A percentile compares a stretch with the other conserved stretches of the same genome.
These are phyloP conservation scores for Porphyridium purpureum DNA, from an alignment of 23 red algal genomes.

Conservation along the genomic window DNA sequence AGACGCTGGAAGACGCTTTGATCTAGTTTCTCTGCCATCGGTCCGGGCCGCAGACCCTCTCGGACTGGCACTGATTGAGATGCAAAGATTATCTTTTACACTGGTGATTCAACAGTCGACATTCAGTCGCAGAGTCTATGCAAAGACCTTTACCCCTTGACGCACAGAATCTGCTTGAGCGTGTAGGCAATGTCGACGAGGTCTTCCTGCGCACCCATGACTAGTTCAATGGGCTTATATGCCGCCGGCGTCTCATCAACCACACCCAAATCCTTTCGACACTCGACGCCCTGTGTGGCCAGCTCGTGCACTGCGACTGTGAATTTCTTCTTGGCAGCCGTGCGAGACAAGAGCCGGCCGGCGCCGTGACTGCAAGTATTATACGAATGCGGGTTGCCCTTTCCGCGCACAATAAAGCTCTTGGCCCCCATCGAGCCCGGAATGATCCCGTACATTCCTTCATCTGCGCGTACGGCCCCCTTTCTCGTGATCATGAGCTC, in stretches of 20 bases:
- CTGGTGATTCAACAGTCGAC: too few relatives aligned
- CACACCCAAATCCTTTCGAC: background rate
- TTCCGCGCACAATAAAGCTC: background rate
- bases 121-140: too few relatives aligned
- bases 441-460: background rate
- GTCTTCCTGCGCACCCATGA: background rate
- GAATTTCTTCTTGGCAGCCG: background rate
- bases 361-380: constrained; percentile 1
- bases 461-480: background rate
- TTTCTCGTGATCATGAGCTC: background rate
- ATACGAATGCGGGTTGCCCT: background rate
- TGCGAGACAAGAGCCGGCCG: background rate
- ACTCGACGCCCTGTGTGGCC: background rate
- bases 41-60: too few relatives aligned
- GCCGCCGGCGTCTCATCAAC: background rate
- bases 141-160: background rate
- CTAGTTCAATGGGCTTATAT: background rate
- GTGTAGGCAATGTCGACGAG: background rate
- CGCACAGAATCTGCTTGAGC: background rate
- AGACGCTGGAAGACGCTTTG: too few relatives aligned
- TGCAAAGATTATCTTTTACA: too few relatives aligned
- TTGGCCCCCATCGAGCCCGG: background rate
- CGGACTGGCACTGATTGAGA: too few relatives aligned
- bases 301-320: background rate
- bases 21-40: too few relatives aligned